Evolutionary conservation across 108 stramenopile species (phyloP).

Genomic region (Parmales sp.): DNA sequence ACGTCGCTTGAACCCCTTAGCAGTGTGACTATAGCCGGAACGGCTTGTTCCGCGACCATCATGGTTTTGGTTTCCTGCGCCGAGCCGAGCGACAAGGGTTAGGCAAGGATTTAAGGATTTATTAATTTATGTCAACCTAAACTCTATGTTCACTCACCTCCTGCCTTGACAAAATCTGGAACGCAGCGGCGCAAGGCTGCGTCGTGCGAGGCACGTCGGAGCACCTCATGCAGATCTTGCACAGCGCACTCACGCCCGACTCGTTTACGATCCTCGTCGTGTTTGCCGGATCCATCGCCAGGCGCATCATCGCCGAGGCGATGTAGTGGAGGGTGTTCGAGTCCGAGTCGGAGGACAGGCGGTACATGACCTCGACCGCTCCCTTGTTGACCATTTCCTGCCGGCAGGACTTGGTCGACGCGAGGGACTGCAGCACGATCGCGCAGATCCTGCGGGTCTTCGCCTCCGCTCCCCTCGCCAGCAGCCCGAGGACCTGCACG

Average conservation of each 20-base stretch:
- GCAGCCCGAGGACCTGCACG: conserved; percentile 20
- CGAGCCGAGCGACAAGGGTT: too few species aligned
- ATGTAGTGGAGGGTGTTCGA: conserved; percentile 35
- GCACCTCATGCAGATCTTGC: conserved; percentile 35
- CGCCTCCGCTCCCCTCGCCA: conserved; percentile 33
- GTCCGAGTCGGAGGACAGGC: conserved; percentile 30
- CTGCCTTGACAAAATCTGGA: conserved; percentile 14
- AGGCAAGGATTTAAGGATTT: too few species aligned
- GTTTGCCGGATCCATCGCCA: conserved; percentile 26
- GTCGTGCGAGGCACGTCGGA: conserved; percentile 3
- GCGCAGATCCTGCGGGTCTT: conserved; percentile 37
- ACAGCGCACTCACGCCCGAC: conserved; percentile 34
- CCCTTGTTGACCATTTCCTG: conserved; percentile 29
- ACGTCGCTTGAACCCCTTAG: conserved; percentile 29
- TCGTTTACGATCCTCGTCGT: conserved; percentile 28
- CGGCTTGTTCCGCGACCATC: conserved; percentile 32
- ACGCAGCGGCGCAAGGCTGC: conserved; percentile 20
- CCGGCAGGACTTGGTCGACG: conserved; percentile 21
- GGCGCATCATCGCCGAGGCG: conserved; percentile 33
- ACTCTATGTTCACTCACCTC: too few species aligned
- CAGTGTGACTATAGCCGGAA: conserved; percentile 33
- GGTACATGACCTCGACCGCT: conserved; percentile 26
- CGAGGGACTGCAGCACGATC: conserved; percentile 33
- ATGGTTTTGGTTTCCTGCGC: conserved; percentile 18
- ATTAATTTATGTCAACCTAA: too few species aligned